These are phyloP conservation scores for Collybia sp. DNA, from an alignment of 768 basidiomycete species.

Conservation along the genomic window DNA sequence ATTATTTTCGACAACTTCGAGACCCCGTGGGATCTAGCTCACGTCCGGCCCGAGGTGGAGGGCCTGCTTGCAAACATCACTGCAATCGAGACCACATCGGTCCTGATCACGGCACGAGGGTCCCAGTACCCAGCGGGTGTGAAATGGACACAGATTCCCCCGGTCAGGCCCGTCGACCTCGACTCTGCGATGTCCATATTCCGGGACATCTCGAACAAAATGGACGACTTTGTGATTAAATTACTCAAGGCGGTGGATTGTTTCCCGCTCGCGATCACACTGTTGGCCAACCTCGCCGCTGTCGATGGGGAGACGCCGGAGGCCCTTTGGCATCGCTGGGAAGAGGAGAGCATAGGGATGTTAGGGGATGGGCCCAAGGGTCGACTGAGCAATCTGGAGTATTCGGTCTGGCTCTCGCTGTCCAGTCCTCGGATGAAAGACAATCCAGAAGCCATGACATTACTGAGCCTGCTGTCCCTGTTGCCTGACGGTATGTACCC, in stretches of 20 bases:
- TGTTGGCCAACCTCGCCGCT: conserved; percentile 24
- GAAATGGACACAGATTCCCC: conserved; percentile 18
- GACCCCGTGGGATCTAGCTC: conserved; percentile 23
- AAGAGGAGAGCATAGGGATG: conserved; percentile 20
- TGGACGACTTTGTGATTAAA: conserved; percentile 14
- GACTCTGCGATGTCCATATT: conserved; percentile 19
- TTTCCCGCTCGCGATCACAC: conserved; percentile 26
- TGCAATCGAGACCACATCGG: conserved; percentile 11
- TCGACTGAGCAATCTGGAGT: conserved; percentile 22
- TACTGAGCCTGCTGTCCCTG: conserved; percentile 21
- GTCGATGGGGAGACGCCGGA: conserved; percentile 24
- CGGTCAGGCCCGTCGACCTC: conserved; percentile 19
- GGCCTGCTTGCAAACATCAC: conserved; percentile 15
- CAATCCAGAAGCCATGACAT: conserved; percentile 16
- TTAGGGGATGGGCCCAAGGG: conserved; percentile 18
- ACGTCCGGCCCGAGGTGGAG: conserved; percentile 18
- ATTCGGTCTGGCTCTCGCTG: conserved; percentile 25
- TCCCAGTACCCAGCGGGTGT: conserved; percentile 21
- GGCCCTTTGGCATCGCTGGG: conserved; percentile 23
- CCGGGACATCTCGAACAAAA: conserved; percentile 16
- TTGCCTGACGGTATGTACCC: conserved; percentile 23
- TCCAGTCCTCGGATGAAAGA: conserved; percentile 19
- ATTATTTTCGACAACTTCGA: conserved; percentile 29
- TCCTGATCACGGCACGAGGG: conserved; percentile 26
- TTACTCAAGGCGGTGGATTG: conserved; percentile 25